A percentile compares a stretch with the other conserved stretches of the same genome.
Conservation (phyloP, 257 asterid genomes). For the Datura wrightii region DNA sequence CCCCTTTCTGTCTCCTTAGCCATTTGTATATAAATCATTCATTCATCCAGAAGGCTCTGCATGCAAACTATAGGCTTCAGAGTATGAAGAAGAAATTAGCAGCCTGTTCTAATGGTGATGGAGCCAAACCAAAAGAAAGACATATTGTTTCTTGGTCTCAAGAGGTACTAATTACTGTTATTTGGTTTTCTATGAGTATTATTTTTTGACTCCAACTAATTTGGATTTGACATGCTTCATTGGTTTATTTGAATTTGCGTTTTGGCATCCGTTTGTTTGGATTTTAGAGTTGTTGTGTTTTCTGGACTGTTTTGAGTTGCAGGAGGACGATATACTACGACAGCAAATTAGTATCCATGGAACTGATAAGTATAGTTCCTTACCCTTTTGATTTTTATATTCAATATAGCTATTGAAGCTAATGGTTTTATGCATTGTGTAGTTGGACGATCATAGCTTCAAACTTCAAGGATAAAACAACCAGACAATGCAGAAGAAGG, state of each 20-base stretch:
- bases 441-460: constrained; percentile 95
- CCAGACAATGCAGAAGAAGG: constrained; percentile 99
- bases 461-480: constrained; percentile 87
- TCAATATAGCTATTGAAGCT: constrained; percentile 14
- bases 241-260: background rate
- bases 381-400: constrained; percentile 31
- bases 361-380: constrained; percentile 71
- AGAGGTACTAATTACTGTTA: constrained; percentile 57
- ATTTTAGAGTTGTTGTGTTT: background rate
- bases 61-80: constrained; percentile 42
- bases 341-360: constrained; percentile 89
- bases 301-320: constrained; percentile 37
- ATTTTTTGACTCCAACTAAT: background rate
- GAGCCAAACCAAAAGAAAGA: constrained; percentile 72
- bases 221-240: background rate
- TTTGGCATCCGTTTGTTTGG: background rate
- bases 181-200: no score
- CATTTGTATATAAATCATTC: constrained; percentile 53
- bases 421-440: constrained; percentile 36
- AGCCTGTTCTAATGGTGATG: constrained; percentile 11
- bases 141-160: constrained; percentile 98
- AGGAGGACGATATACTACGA: constrained; percentile 95
- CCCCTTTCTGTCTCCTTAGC: constrained; percentile 35
- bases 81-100: constrained; percentile 60
- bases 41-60: constrained; percentile 47